phyloP scores from a whole-genome alignment of 129 eudicot genomes.

The Helichrysum umbraculigerum region DNA sequence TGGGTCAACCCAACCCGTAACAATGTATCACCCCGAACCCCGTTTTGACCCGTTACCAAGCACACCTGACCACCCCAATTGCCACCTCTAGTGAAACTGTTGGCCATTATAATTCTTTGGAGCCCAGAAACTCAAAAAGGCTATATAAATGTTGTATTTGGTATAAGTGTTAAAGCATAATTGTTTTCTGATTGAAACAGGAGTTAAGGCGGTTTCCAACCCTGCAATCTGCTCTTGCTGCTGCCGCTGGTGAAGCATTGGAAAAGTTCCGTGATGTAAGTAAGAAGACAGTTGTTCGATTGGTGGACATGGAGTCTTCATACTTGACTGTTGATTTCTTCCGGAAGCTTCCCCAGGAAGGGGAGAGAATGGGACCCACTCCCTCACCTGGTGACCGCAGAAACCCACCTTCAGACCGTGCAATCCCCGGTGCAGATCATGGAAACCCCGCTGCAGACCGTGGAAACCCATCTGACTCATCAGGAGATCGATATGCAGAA shows the following conservation, averaged over 20 bases:
- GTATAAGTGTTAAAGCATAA: not conserved
- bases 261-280: conserved; percentile 61
- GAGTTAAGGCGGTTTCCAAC: conserved; percentile 61
- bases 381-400: conserved; percentile 31
- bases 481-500: conserved; percentile 51
- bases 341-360: conserved; percentile 58
- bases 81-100: not conserved
- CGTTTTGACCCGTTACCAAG: not conserved
- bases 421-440: conserved; percentile 28
- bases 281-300: conserved; percentile 50
- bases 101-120: not conserved
- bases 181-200: conserved; percentile 28
- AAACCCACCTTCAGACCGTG: conserved; percentile 29
- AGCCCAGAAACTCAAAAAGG: not conserved
- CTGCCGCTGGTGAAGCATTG: conserved; percentile 54
- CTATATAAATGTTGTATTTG: not conserved
- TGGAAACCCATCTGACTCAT: conserved; percentile 34
- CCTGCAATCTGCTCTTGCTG: conserved; percentile 49
- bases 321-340: conserved; percentile 62
- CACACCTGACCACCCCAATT: not conserved
- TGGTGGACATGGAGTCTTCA: conserved; percentile 72
- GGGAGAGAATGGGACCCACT: conserved; percentile 33
- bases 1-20: not conserved
- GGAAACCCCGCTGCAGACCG: conserved; percentile 25
- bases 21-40: not conserved